A percentile compares a stretch with the other conserved stretches of the same genome.
Conservation (phyloP, 2,329 filamentous ascomycete species). For the Pleoardoris graminearum region DNA sequence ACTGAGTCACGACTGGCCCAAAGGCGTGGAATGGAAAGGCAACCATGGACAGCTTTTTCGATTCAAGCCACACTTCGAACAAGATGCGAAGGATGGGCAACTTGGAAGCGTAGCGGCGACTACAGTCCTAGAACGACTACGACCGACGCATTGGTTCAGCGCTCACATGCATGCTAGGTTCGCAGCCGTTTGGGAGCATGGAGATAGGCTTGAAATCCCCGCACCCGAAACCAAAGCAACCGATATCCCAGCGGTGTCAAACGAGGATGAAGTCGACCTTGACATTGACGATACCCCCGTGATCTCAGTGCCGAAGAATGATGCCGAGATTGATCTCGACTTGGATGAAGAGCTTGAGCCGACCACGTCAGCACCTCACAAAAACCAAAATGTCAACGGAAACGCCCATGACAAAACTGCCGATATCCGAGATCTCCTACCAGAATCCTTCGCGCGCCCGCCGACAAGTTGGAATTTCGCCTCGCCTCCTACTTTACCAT, state of each 20-base stretch:
- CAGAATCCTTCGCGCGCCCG: conserved; percentile 67
- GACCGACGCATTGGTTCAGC: conserved; percentile 84
- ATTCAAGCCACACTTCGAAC: conserved; percentile 73
- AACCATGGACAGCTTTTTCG: conserved; percentile 69
- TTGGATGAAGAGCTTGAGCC: conserved; percentile 41
- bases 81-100: conserved; percentile 73
- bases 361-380: conserved; percentile 5
- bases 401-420: conserved; percentile 56
- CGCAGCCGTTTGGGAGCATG: conserved; percentile 62
- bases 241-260: conserved; percentile 28
- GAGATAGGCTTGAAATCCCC: conserved; percentile 33
- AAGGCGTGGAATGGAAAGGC: conserved; percentile 77
- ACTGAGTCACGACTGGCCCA: conserved; percentile 94
- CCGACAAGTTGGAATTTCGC: conserved; percentile 13
- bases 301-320: conserved; percentile 13
- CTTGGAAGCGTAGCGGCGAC: conserved; percentile 81
- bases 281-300: conserved; percentile 58
- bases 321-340: conserved; percentile 46
- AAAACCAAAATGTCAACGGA: background rate
- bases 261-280: conserved; percentile 65
- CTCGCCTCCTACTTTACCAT: conserved; percentile 50
- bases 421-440: conserved; percentile 72
- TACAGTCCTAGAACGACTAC: conserved; percentile 77
- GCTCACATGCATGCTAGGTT: conserved; percentile 93
- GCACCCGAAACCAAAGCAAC: conserved; percentile 18